A percentile compares a stretch with the other conserved stretches of the same genome.
Conservation (phyloP, 2,329 filamentous ascomycete genomes). For the Akanthomyces muscarius region DNA sequence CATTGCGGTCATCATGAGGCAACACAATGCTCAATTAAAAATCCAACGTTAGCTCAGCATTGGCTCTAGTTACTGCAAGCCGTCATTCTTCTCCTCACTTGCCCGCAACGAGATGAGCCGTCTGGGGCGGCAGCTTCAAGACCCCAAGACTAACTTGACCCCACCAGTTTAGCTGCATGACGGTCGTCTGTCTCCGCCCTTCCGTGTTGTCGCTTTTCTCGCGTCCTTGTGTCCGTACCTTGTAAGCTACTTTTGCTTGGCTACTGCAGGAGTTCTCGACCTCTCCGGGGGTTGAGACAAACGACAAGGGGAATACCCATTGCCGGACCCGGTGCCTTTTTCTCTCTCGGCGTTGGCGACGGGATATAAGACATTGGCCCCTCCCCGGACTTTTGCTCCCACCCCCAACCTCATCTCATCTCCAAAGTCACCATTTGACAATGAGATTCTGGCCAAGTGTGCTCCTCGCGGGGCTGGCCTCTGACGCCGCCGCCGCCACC, state of each 20-base stretch:
- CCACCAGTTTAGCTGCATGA: neutral
- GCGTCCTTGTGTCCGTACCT: neutral
- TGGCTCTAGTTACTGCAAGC: too few relatives aligned
- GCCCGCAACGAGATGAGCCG: neutral
- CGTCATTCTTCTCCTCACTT: too few relatives aligned
- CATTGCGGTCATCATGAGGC: too few relatives aligned
- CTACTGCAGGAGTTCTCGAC: neutral
- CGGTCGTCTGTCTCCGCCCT: slow-evolving; percentile 1
- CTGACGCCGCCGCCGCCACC: slow-evolving; percentile 11
- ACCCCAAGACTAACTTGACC: neutral
- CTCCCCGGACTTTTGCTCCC: neutral
- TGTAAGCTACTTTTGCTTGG: neutral
- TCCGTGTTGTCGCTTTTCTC: neutral
- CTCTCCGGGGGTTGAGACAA: neutral
- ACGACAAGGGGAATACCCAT: neutral
- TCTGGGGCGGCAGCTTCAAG: neutral
- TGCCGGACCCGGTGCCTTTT: neutral
- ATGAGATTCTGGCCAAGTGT: slow-evolving; percentile 23
- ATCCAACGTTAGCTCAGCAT: too few relatives aligned
- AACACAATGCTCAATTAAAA: too few relatives aligned
- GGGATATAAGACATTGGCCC: slow-evolving; percentile 1
- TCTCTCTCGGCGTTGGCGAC: neutral
- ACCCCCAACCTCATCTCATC: neutral
- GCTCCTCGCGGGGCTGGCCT: slow-evolving; percentile 22
- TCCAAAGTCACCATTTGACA: neutral